Evolutionary conservation across 2,329 filamentous ascomycete species (phyloP).

Genomic region (Canariomyces notabilis): DNA sequence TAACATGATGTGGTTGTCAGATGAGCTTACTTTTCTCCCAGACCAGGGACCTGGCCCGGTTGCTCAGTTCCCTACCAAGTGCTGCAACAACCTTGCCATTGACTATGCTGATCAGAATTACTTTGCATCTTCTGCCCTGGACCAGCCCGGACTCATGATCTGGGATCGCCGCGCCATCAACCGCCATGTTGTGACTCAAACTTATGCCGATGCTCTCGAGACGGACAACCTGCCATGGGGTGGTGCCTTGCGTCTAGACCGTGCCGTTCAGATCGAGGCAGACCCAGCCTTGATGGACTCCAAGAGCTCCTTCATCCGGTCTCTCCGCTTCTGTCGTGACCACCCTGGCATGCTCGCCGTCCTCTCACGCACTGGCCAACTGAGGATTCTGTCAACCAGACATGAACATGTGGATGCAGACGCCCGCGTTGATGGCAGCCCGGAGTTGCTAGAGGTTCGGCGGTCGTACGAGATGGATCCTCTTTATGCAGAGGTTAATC

Average conservation of each 20-base stretch:
- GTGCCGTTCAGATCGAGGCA: conserved; percentile 51
- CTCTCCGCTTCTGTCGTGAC: conserved; percentile 59
- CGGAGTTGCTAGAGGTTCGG: conserved; percentile 55
- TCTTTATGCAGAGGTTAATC: conserved; percentile 46
- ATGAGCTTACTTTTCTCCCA: conserved; percentile 23
- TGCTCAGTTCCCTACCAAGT: conserved; percentile 59
- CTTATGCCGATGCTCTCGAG: conserved; percentile 55
- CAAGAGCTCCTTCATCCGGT: conserved; percentile 57
- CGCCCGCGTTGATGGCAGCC: conserved; percentile 41
- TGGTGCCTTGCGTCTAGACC: conserved; percentile 53
- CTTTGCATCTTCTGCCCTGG: conserved; percentile 73
- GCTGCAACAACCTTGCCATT: conserved; percentile 68
- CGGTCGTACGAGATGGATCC: conserved; percentile 60
- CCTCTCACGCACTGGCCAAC: conserved; percentile 57
- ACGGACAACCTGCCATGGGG: conserved; percentile 60
- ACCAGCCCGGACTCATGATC: conserved; percentile 68
- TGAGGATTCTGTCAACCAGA: conserved; percentile 56
- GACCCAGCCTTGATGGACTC: conserved; percentile 47
- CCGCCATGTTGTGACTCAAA: conserved; percentile 46
- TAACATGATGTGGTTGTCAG: background rate
- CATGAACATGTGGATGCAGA: conserved; percentile 46
- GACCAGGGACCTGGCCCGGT: conserved; percentile 45
- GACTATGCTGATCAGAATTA: conserved; percentile 78
- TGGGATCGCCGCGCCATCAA: conserved; percentile 69
- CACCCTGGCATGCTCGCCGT: conserved; percentile 57